A percentile compares a stretch with the other conserved stretches of the same genome.
Evolutionary conservation across 192 early-diverging fungal species (phyloP).

Genomic region (Chytriomyces hyalinus): DNA sequence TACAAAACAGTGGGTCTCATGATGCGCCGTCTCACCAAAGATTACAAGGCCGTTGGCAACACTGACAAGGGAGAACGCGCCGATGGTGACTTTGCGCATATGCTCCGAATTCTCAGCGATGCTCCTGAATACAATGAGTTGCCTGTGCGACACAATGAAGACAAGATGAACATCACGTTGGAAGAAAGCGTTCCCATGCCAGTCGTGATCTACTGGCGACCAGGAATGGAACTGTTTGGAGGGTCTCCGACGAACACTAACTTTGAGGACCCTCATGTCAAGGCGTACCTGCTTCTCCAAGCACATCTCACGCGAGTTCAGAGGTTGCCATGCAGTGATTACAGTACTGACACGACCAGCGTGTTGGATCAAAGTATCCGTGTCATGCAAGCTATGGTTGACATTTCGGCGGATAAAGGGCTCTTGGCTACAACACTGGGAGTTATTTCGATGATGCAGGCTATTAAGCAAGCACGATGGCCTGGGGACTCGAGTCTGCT

Average conservation of each 20-base stretch:
- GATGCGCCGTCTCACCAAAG: slow-evolving; percentile 58
- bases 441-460: slow-evolving; percentile 85
- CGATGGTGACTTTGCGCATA: slow-evolving; percentile 58
- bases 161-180: slow-evolving; percentile 83
- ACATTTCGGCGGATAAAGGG: slow-evolving; percentile 75
- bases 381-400: slow-evolving; percentile 92
- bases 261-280: slow-evolving; percentile 88
- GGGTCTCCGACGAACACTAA: slow-evolving; percentile 36
- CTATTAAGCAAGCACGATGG: slow-evolving; percentile 91
- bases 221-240: slow-evolving; percentile 37
- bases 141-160: slow-evolving; percentile 95
- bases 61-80: slow-evolving; percentile 33
- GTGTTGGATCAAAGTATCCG: slow-evolving; percentile 93
- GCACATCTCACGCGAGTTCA: slow-evolving; percentile 80
- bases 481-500: slow-evolving; percentile 73
- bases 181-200: slow-evolving; percentile 73
- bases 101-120: slow-evolving; percentile 81
- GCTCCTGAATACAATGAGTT: slow-evolving; percentile 88
- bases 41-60: slow-evolving; percentile 45
- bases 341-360: slow-evolving; percentile 85
- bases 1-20: slow-evolving; percentile 80
- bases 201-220: slow-evolving; percentile 48
- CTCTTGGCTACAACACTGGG: slow-evolving; percentile 67
- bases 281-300: slow-evolving; percentile 89
- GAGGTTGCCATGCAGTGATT: slow-evolving; percentile 83